Percentiles rank a stretch among this genome's conserved stretches.
These are phyloP conservation scores for Mortierella sp. DNA, from an alignment of 371 early-diverging fungal species.

Conservation along the genomic window DNA sequence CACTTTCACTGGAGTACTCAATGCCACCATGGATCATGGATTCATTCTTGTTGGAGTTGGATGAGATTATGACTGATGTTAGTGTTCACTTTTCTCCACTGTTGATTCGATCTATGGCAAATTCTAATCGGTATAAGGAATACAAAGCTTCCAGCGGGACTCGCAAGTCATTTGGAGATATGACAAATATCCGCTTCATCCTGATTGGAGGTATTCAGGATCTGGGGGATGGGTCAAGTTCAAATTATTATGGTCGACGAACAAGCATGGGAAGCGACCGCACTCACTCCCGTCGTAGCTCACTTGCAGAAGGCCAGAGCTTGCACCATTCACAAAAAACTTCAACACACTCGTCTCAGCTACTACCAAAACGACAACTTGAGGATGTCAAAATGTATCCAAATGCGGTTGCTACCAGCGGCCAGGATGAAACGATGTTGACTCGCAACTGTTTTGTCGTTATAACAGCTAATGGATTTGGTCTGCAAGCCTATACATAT, in stretches of 20 bases:
- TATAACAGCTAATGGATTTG: slow-evolving; percentile 64
- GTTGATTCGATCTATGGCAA: slow-evolving; percentile 51
- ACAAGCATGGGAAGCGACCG: slow-evolving; percentile 61
- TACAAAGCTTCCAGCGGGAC: slow-evolving; percentile 52
- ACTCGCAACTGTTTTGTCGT: slow-evolving; percentile 71
- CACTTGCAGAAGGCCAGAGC: slow-evolving; percentile 58
- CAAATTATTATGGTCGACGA: slow-evolving; percentile 57
- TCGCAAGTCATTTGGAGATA: slow-evolving; percentile 53
- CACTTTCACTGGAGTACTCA: slow-evolving; percentile 56
- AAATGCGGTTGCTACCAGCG: slow-evolving; percentile 32
- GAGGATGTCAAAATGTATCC: slow-evolving; percentile 60
- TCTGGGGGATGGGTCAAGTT: slow-evolving; percentile 60
- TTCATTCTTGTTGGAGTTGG: slow-evolving; percentile 55
- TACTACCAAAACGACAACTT: slow-evolving; percentile 45
- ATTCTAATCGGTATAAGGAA: slow-evolving; percentile 48
- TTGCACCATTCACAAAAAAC: slow-evolving; percentile 56
- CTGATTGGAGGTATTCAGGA: slow-evolving; percentile 70
- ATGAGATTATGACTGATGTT: slow-evolving; percentile 59
- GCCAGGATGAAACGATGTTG: slow-evolving; percentile 47
- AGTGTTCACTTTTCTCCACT: slow-evolving; percentile 56
- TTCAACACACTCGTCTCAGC: slow-evolving; percentile 52
- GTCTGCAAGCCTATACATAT: slow-evolving; percentile 72
- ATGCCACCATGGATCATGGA: slow-evolving; percentile 69
- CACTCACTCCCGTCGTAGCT: slow-evolving; percentile 60
- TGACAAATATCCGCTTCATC: slow-evolving; percentile 60